Percentiles rank a stretch among this genome's conserved stretches.
Evolutionary conservation across 257 asterid species (phyloP).

Genomic region (Anisodus acutangulus): DNA sequence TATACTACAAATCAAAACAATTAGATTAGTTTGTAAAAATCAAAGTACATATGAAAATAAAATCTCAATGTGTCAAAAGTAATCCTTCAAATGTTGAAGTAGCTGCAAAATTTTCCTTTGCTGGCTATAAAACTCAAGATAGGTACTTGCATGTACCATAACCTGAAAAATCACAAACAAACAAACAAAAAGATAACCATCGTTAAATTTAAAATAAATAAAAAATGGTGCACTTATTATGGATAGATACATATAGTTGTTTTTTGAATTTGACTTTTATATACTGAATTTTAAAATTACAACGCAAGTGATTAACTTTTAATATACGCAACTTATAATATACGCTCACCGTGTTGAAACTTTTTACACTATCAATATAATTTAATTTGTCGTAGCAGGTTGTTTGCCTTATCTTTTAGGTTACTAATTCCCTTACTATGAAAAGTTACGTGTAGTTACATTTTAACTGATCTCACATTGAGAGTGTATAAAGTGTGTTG

Average conservation of each 20-base stretch:
- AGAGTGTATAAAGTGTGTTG: too few relatives aligned
- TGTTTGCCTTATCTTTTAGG: not conserved
- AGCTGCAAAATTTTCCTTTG: not conserved
- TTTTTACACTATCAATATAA: too few relatives aligned
- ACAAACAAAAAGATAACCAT: not conserved
- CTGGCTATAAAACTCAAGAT: slow-evolving; percentile 1
- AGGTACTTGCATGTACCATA: slow-evolving; percentile 56
- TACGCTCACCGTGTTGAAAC: too few relatives aligned
- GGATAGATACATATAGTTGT: too few relatives aligned
- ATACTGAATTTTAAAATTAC: not conserved
- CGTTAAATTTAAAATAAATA: too few relatives aligned
- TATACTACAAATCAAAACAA: not conserved
- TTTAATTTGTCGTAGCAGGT: too few relatives aligned
- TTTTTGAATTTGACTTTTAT: not conserved
- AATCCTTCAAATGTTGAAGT: slow-evolving; percentile 1
- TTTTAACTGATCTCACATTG: too few relatives aligned
- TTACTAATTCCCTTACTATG: not conserved
- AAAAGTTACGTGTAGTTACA: too few relatives aligned
- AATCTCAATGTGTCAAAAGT: not conserved
- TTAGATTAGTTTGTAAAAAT: not conserved
- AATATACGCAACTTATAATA: too few relatives aligned
- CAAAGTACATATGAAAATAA: not conserved
- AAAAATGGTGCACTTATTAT: too few relatives aligned
- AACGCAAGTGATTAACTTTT: too few relatives aligned
- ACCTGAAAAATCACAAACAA: slow-evolving; percentile 48